Base-by-base conservation (phyloP, 2,329 filamentous ascomycete genomes). In the Harringtonia aguacate region DNA sequence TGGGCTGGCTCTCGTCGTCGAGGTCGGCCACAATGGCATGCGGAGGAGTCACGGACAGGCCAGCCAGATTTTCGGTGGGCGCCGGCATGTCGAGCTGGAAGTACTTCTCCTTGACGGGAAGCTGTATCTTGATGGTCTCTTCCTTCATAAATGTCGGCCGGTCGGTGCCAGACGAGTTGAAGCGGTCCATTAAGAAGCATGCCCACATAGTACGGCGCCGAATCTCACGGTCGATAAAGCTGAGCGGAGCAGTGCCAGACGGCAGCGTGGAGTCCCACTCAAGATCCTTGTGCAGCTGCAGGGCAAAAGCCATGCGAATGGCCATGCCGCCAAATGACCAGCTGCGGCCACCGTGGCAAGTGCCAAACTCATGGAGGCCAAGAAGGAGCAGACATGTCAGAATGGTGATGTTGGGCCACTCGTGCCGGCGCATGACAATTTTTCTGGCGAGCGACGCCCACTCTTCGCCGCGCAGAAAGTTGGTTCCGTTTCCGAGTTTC, bases 281-380 rank as follows among this genome's bases (percentile, higher is more conserved):
- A 24, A 95, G 72, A 59, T 97, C 92, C 57, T 83, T 85, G 65
- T 98, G 92, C 24, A 98, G 67, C 59, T 97, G 90, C 37, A 98
- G 68, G 14, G 92, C 92, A 61, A 94, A 95, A 9, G 90, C 92
- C 92, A 97, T 97, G 33, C 92, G 77, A 56, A 95, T 88, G 14
- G 90, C 92, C 69, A 94, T 89, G 1, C 92, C 92, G 17, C 89
- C 89, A 50, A 97, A 77, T 47, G 94, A 86, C 92, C 92, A 98
- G 59, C 89, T 95, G 52, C 90, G 77, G 14, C 89, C 90, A 46
- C 92, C 92, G 59, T 97, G 90, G 58, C 92, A 97, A 13, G 90
- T 97, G 44, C 92, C 92, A 55, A 97, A 97, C 56, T 95, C 90
- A 59, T 98, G 90, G 31, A 98, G 70, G 4, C 88, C 89, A 15